Conservation (phyloP, 164 flowering plant species). For the Kingdonia uniflora region DNA sequence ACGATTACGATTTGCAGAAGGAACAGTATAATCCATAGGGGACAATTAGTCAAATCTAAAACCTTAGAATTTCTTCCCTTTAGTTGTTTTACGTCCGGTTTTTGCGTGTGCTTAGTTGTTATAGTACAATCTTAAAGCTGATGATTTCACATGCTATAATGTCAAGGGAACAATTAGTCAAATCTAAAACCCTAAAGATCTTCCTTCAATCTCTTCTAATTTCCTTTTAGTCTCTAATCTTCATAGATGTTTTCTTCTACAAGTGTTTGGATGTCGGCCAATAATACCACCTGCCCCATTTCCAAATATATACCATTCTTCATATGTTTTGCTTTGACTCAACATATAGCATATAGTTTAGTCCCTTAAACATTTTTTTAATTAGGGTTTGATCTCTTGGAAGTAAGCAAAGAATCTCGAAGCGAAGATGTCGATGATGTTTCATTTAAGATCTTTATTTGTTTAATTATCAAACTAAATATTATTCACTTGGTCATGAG, state of each 20-base stretch:
- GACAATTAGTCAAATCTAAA: conserved; percentile 16
- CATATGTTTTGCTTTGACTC: conserved; percentile 6
- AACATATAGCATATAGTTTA: not conserved
- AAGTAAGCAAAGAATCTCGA: conserved; percentile 11
- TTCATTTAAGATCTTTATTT: not conserved
- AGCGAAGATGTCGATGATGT: conserved; percentile 5
- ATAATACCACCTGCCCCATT: conserved; percentile 11
- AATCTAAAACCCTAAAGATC: conserved; percentile 16
- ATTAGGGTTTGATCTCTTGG: conserved; percentile 9
- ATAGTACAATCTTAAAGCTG: too few species aligned
- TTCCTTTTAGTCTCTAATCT: conserved; percentile 9
- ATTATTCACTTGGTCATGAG: not conserved
- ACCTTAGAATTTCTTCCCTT: conserved; percentile 12
- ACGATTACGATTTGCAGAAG: too few species aligned
- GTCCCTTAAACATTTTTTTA: not conserved
- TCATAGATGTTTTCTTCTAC: conserved; percentile 13
- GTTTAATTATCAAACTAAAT: not conserved
- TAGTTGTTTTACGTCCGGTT: not conserved
- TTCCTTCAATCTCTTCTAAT: conserved; percentile 1
- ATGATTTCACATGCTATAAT: conserved; percentile 13
- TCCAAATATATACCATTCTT: conserved; percentile 5
- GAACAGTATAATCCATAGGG: not conserved
- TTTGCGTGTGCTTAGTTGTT: conserved; percentile 13
- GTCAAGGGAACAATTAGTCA: conserved; percentile 13
- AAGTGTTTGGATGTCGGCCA: conserved; percentile 25